Evolutionary conservation across 345 rosid species (phyloP), one percentile per base, ranked within the genome.

Genomic region (Gossypium herbaceum): DNA sequence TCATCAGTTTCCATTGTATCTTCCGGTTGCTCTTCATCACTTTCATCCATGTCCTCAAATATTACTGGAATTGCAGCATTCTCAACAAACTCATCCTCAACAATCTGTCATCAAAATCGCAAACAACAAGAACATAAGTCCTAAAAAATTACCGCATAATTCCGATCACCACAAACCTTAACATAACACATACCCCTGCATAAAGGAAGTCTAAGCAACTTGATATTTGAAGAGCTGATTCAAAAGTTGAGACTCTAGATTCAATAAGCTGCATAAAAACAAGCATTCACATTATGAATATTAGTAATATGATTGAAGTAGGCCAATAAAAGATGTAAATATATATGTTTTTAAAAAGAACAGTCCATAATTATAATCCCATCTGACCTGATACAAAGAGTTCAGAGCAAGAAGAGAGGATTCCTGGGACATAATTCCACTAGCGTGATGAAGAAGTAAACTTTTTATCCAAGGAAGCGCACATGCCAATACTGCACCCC

Each of bases 401-500:
- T 92, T 96, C 76, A 96, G 78, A 44, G 94, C 86, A 34, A 59
- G 78, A 15, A 92, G 79, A 16, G 97, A 88, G 34, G 97, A 90
- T 71, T 88, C 97, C 79, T 93, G 97, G 22, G 99, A 88, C 91
- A 89, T 85, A 72, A 96, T 86, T 73, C 89, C 88, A 77, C 88
- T 91, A 41, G 97, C 89, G 79, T 96, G 98, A 75, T 90, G 90
- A 78, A 90, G 92, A 56, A 96, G 85, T 66, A 93, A 79, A 79
- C 88, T 79, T 79, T 89, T 91, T 50, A 96, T 87, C 98, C 98
- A 93, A 0, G 99, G 98, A 80, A 93, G 87, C 41, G 92, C 80
- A 81, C 97, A 96, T 29, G 86, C 97, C 76, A 90, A 76, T 52
- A 96, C 86, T 73, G 98, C 97, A 74, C 97, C 99, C 83, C 99